A percentile compares a stretch with the other conserved stretches of the same genome.
Conservation (phyloP, 2,329 filamentous ascomycete species). For the Xylariaceae sp. region DNA sequence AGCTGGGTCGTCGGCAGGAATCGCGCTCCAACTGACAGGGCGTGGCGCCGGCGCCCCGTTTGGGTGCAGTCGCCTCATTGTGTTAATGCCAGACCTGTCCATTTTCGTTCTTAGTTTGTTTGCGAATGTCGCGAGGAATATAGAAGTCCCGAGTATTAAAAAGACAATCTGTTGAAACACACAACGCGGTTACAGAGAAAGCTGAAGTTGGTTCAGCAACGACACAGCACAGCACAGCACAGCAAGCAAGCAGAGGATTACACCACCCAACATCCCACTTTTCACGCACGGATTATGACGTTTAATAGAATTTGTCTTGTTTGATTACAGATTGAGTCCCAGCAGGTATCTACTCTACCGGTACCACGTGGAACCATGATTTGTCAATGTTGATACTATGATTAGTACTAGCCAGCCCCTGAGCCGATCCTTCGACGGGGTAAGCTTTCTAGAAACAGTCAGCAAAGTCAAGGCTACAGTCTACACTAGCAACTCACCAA, state of each 20-base stretch:
- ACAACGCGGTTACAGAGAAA: constrained; percentile 3
- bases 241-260: constrained; percentile 5
- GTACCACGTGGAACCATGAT: constrained; percentile 15
- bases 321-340: constrained; percentile 16
- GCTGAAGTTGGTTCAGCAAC: background rate
- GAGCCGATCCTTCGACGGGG: constrained; percentile 28
- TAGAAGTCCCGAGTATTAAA: background rate
- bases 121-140: constrained; percentile 2
- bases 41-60: constrained; percentile 13
- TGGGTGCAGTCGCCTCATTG: constrained; percentile 24
- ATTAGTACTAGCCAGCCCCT: constrained; percentile 26
- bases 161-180: no score
- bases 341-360: background rate
- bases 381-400: constrained; percentile 29
- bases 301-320: constrained; percentile 15
- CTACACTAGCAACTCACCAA: background rate
- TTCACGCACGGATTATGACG: constrained; percentile 8
- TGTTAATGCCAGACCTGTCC: constrained; percentile 1
- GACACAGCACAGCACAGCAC: background rate
- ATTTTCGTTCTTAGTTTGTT: constrained; percentile 5
- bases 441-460: constrained; percentile 27
- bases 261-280: constrained; percentile 4
- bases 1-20: constrained; percentile 29
- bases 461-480: constrained; percentile 24
- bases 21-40: constrained; percentile 26